phyloP scores from a whole-genome alignment of 139 green algal species.

The Coelastrella sp. region DNA sequence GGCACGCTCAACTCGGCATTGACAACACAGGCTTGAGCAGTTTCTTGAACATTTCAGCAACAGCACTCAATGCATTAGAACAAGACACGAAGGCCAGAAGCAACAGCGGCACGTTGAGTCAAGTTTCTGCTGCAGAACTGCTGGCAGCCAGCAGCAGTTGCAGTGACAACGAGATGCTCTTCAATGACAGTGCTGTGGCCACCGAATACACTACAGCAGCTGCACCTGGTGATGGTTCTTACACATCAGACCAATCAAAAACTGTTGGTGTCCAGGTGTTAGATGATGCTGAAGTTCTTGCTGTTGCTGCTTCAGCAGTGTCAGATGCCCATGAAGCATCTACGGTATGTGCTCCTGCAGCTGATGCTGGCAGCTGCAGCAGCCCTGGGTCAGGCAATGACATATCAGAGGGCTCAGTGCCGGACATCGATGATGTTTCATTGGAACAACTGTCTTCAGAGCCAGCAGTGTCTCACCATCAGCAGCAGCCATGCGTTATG shows the following conservation, averaged over 20 bases:
- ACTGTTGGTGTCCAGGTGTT: too few relatives aligned
- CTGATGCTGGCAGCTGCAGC: neutral
- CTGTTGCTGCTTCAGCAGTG: too few relatives aligned
- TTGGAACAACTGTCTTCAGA: neutral
- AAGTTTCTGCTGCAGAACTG: neutral
- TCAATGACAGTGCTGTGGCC: neutral
- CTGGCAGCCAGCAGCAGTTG: neutral
- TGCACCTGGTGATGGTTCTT: too few relatives aligned
- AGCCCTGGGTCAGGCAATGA: neutral
- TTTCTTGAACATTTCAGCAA: neutral
- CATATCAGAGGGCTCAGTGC: neutral
- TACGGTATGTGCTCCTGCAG: too few relatives aligned
- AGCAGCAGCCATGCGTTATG: constrained; percentile 15
- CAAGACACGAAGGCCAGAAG: neutral
- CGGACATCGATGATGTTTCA: constrained; percentile 41
- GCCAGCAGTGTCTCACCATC: neutral
- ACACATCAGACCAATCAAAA: too few relatives aligned
- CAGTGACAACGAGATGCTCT: neutral
- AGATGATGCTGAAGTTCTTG: too few relatives aligned
- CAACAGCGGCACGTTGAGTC: constrained; percentile 22
- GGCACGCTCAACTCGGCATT: neutral
- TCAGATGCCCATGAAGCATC: too few relatives aligned
- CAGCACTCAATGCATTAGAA: neutral
- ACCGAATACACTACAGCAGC: neutral
- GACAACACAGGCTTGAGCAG: neutral